A percentile compares a stretch with the other conserved stretches of the same genome.
These are phyloP conservation scores for Drechslera avenae DNA, from an alignment of 2,329 filamentous ascomycete genomes.

Conservation along the genomic window DNA sequence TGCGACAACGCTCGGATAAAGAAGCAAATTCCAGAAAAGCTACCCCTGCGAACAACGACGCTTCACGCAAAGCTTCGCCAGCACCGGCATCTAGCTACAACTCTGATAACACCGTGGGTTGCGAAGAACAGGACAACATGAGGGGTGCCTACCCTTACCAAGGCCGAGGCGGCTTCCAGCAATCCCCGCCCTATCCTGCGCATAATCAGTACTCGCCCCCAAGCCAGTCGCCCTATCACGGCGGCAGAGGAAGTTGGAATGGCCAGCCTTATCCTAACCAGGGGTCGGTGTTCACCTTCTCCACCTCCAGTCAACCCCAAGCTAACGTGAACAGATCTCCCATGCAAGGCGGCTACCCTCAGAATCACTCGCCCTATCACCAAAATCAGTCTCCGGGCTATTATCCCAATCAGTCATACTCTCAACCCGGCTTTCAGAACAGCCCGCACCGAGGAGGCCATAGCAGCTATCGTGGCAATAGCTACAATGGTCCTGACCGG, in stretches of 20 bases:
- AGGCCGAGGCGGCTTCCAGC: conserved; percentile 54
- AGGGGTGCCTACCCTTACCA: conserved; percentile 45
- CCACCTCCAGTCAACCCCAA: neutral
- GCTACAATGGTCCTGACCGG: conserved; percentile 50
- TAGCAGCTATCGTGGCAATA: conserved; percentile 63
- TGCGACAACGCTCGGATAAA: conserved; percentile 24
- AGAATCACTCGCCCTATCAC: conserved; percentile 60
- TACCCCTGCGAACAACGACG: conserved; percentile 15
- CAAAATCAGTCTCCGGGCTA: conserved; percentile 50
- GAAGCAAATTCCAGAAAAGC: conserved; percentile 20
- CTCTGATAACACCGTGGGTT: conserved; percentile 38
- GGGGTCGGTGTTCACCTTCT: conserved; percentile 51
- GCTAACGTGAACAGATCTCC: conserved; percentile 49
- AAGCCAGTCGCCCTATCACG: conserved; percentile 64
- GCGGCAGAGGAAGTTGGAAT: conserved; percentile 60
- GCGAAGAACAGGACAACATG: conserved; percentile 40
- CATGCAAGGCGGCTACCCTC: conserved; percentile 64
- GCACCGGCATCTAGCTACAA: conserved; percentile 35
- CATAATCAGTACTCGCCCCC: conserved; percentile 67
- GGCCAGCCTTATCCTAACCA: conserved; percentile 53
- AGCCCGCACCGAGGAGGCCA: conserved; percentile 59
- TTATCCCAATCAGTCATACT: conserved; percentile 59
- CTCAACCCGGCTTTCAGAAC: conserved; percentile 59
- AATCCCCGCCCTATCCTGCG: conserved; percentile 64
- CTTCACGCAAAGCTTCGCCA: conserved; percentile 36